These are phyloP conservation scores for Phycomyces blakesleeanus DNA, from an alignment of 192 early-diverging fungal species.

Conservation along the genomic window DNA sequence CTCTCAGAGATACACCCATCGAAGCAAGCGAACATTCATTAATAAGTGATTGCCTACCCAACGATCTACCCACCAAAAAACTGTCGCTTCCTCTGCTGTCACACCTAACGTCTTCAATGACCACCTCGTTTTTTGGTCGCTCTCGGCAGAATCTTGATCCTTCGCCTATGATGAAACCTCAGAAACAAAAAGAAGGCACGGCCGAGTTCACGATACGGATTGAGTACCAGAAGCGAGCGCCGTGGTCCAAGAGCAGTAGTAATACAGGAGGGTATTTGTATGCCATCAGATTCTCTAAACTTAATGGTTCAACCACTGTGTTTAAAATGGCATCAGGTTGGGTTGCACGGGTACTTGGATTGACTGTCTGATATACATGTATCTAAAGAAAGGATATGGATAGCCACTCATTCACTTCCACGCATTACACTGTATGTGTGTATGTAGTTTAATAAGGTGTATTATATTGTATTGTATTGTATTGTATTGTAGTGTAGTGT, in stretches of 20 bases:
- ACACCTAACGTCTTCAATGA: slow-evolving; percentile 17
- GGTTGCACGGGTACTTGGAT: not conserved
- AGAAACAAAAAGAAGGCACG: slow-evolving; percentile 15
- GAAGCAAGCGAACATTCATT: not conserved
- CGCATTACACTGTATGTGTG: too few species aligned
- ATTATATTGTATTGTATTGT: too few species aligned
- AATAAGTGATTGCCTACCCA: not conserved
- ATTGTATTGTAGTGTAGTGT: too few species aligned
- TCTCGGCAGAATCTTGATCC: not conserved
- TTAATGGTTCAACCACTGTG: slow-evolving; percentile 20
- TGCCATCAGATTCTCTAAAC: not conserved
- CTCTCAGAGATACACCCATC: slow-evolving; percentile 13
- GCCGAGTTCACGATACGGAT: slow-evolving; percentile 20
- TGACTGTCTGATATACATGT: not conserved
- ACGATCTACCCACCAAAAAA: slow-evolving; percentile 6
- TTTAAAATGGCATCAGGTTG: slow-evolving; percentile 16
- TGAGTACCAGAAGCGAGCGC: not conserved
- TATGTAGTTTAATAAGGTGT: too few species aligned
- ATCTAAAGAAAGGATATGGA: not conserved
- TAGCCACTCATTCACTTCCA: not conserved
- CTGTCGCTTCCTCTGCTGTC: slow-evolving; percentile 23
- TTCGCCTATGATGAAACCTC: not conserved
- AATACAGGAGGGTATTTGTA: not conserved
- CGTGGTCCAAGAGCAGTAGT: too few species aligned
- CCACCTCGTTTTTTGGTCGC: slow-evolving; percentile 10